Evolutionary conservation across 2,329 filamentous ascomycete species (phyloP).

Genomic region (Coleophoma crateriformis): DNA sequence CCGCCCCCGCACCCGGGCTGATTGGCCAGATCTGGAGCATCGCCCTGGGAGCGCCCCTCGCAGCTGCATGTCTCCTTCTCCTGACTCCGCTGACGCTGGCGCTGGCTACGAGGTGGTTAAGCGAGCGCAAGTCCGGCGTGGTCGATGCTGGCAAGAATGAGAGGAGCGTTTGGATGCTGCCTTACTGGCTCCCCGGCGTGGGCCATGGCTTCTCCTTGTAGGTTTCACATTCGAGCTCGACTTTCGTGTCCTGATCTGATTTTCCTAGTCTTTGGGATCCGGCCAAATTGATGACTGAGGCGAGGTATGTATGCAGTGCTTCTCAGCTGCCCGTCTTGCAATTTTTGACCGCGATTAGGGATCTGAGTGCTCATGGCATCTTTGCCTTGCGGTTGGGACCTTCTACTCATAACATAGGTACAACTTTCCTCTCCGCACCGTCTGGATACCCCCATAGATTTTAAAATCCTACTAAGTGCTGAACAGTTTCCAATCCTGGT

Average conservation of each 20-base stretch:
- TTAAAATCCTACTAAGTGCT: background rate
- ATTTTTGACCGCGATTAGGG: constrained; percentile 10
- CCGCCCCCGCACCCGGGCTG: background rate
- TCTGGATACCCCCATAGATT: too few species aligned
- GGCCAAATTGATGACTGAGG: constrained; percentile 12
- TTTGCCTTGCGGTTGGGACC: constrained; percentile 21
- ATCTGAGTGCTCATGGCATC: constrained; percentile 19
- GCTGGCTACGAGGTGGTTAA: constrained; percentile 18
- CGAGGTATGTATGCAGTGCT: constrained; percentile 9
- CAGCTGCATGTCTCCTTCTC: constrained; percentile 6
- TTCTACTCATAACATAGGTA: constrained; percentile 21
- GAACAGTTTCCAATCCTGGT: constrained; percentile 16
- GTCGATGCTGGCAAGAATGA: constrained; percentile 3
- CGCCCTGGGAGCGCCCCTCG: constrained; percentile 5
- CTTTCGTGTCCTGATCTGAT: constrained; percentile 24
- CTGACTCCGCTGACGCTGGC: constrained; percentile 13
- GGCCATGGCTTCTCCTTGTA: constrained; percentile 46
- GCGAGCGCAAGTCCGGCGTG: constrained; percentile 7
- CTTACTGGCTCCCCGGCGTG: constrained; percentile 55
- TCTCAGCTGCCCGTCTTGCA: background rate
- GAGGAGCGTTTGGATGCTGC: constrained; percentile 38
- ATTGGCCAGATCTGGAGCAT: constrained; percentile 1
- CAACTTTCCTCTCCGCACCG: constrained; percentile 1
- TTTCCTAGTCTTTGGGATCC: constrained; percentile 17
- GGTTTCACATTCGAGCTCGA: constrained; percentile 36